Conservation (phyloP, 129 eudicot genomes). For the Smallanthus sonchifolius region DNA sequence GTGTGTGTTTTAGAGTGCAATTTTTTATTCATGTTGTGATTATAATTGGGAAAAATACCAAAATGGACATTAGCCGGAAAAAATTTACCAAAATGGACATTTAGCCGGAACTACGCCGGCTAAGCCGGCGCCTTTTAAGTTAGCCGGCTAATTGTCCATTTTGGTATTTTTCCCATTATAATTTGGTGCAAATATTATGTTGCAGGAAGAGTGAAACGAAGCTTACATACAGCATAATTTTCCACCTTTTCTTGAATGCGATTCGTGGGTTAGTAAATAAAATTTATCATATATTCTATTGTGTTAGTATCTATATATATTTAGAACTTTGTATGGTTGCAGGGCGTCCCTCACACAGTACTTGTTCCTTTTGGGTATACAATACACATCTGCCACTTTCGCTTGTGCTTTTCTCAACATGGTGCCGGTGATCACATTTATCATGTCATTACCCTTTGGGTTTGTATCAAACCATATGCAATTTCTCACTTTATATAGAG, state of each 20-base stretch:
- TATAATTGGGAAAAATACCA: too few species aligned
- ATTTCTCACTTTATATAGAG: background rate
- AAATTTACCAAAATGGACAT: too few species aligned
- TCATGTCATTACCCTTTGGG: conserved; percentile 72
- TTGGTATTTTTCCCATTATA: too few species aligned
- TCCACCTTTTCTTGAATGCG: conserved; percentile 57
- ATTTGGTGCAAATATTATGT: conserved; percentile 1
- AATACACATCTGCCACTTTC: conserved; percentile 66
- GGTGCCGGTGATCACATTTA: conserved; percentile 60
- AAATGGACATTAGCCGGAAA: too few species aligned
- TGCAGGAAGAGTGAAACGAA: conserved; percentile 50
- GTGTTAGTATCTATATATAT: background rate
- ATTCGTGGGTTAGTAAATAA: conserved; percentile 49
- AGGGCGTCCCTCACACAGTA: conserved; percentile 68
- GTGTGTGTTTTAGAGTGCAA: background rate
- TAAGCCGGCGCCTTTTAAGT: too few species aligned
- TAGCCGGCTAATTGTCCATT: too few species aligned
- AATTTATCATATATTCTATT: background rate
- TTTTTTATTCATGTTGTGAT: background rate
- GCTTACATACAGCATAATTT: conserved; percentile 40
- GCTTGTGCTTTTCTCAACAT: conserved; percentile 69
- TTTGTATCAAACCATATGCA: too few species aligned
- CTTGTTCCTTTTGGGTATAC: conserved; percentile 58
- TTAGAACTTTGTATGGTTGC: conserved; percentile 2
- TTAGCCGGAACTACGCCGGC: too few species aligned